Conservation (phyloP, 805 yeast species). For the Wickerhamomyces canadensis region DNA sequence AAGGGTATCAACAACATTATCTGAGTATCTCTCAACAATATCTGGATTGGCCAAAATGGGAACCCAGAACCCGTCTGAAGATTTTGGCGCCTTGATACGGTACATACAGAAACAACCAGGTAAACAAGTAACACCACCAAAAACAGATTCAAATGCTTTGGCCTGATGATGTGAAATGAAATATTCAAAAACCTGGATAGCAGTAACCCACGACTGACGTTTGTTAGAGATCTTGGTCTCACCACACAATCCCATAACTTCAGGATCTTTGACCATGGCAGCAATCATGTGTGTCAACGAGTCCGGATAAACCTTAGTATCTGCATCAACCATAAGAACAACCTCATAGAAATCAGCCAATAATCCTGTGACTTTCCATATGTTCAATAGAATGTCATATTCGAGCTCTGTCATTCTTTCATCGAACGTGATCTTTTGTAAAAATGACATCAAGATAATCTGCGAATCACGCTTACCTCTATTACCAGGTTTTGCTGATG, state of each 20-base stretch:
- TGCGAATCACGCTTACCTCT: constrained; percentile 97
- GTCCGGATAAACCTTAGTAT: constrained; percentile 83
- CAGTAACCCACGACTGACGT: constrained; percentile 79
- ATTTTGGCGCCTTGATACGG: constrained; percentile 86
- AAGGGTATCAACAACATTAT: constrained; percentile 75
- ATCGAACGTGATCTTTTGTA: constrained; percentile 82
- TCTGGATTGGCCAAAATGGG: constrained; percentile 92
- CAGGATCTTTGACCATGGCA: constrained; percentile 81
- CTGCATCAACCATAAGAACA: constrained; percentile 92
- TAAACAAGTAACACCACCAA: constrained; percentile 90
- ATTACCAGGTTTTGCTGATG: constrained; percentile 77
- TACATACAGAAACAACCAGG: constrained; percentile 96
- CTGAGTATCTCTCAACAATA: constrained; percentile 86
- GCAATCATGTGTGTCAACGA: constrained; percentile 87
- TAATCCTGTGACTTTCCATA: constrained; percentile 81
- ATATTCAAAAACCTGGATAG: constrained; percentile 90
- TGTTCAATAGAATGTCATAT: constrained; percentile 64
- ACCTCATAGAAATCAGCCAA: constrained; percentile 80
- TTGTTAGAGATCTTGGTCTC: constrained; percentile 90
- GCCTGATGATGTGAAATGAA: constrained; percentile 92
- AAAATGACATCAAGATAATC: constrained; percentile 81
- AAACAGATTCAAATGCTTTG: constrained; percentile 91
- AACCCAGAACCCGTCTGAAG: constrained; percentile 78
- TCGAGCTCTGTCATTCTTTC: constrained; percentile 93
- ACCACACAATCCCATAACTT: constrained; percentile 90